Conservation (phyloP, 495 filamentous ascomycete genomes). For the Aspergillus baeticus region DNA sequence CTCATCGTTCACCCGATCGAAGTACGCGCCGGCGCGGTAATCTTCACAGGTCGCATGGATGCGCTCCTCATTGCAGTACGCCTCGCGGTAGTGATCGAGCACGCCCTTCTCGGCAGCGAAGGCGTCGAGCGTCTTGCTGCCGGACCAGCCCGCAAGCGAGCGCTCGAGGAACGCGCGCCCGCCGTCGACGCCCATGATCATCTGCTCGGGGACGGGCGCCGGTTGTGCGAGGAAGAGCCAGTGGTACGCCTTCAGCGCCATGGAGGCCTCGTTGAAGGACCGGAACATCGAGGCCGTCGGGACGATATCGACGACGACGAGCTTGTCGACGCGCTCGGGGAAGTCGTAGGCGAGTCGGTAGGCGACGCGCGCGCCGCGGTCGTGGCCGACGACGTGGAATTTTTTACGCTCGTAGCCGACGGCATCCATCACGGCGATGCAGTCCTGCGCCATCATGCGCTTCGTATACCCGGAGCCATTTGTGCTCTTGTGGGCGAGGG, state of each 20-base stretch:
- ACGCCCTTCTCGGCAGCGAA: background rate
- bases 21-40: background rate
- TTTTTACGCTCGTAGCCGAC: background rate
- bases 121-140: background rate
- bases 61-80: background rate
- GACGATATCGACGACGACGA: background rate
- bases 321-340: background rate
- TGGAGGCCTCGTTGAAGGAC: background rate
- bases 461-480: conserved; percentile 3
- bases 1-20: conserved; percentile 1
- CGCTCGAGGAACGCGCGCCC: background rate
- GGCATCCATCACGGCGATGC: background rate
- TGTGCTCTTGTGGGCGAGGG: background rate
- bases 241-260: background rate
- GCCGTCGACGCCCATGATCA: background rate
- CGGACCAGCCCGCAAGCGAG: background rate
- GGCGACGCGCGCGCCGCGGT: background rate
- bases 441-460: background rate
- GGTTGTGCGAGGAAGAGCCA: conserved; percentile 3
- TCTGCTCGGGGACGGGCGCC: background rate
- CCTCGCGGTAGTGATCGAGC: background rate
- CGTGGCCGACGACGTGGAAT: background rate
- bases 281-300: conserved; percentile 1
- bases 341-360: background rate
- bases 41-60: conserved; percentile 2